Base-by-base conservation (phyloP, 2,329 filamentous ascomycete genomes). In the Harringtonia aguacate region DNA sequence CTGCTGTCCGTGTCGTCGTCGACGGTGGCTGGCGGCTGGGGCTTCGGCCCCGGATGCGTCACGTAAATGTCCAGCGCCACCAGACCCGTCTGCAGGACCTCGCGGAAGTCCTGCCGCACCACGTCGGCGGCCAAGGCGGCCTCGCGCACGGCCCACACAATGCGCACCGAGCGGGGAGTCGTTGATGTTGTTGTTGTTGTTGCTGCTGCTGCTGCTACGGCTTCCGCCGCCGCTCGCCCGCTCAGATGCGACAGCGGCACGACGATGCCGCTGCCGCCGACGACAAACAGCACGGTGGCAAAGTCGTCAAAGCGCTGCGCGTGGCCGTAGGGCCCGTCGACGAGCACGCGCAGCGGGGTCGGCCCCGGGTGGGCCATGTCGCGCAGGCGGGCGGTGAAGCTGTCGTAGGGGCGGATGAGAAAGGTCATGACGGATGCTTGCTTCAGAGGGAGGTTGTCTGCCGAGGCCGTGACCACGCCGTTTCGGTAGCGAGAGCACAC, bases 91-190 rank as follows among this genome's bases (percentile, higher is more conserved):
- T 6, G 39, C 13, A 53, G 36, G 2, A 46, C 30, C 2, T 22
- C 39, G 3, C 14, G 18, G 4, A 50, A 36, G 18, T 50, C 48
- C 1, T 43, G 12, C 8, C 31, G 43, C 13, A 50, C 17, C 9
- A 52, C 44, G 13, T 43, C 37, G 9, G 41, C 44, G 3, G 47
- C 44, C 31, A 53, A 48, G 4, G 33, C 44, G 15, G 45, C 43
- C 18, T 50, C 48, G n/a, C 50, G 48, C 9, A 45, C 46, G 4
- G 50, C 50, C 51, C 51, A 53, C n/a, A 52, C 43, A 15, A 53
- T 45, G 22, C 21, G 47, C 15, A 53, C 39, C 12, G 15, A 8
- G 24, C 36, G 42, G 15, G 36, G 38, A 2, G 31, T n/a, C n/a
- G n/a, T n/a, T n/a, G n/a, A n/a, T n/a, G n/a, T n/a, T n/a, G n/a